These are phyloP conservation scores for Aplosporella prunicola DNA, from an alignment of 2,329 filamentous ascomycete genomes.

Conservation along the genomic window DNA sequence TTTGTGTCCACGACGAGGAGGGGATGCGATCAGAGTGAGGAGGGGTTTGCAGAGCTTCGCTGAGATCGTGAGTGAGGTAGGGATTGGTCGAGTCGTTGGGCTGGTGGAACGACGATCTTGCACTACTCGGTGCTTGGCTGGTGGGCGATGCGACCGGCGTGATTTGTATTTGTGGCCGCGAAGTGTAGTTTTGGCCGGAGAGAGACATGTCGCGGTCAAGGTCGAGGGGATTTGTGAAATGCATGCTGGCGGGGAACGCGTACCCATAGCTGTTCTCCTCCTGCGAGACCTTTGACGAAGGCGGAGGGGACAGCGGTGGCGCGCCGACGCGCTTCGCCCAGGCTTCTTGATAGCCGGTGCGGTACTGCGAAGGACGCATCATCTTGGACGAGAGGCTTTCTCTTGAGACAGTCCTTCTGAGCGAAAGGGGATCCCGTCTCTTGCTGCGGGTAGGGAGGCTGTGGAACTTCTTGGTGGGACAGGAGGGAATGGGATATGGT, in stretches of 20 bases:
- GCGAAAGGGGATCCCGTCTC: constrained; percentile 4
- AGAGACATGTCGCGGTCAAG: constrained; percentile 5
- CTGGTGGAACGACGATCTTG: constrained; percentile 15
- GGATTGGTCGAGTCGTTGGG: constrained; percentile 15
- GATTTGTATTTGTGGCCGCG: constrained; percentile 7
- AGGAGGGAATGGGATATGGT: constrained; percentile 19
- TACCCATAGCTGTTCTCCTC: constrained; percentile 14
- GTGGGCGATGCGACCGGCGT: constrained; percentile 10
- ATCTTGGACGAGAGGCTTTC: constrained; percentile 42
- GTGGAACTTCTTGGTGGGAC: constrained; percentile 12
- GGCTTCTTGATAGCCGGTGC: constrained; percentile 35
- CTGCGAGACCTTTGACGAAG: constrained; percentile 20
- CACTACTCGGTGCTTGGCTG: constrained; percentile 3
- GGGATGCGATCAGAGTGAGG: constrained; percentile 23
- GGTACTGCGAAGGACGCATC: constrained; percentile 44
- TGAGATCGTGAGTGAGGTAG: constrained; percentile 15
- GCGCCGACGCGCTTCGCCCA: constrained; percentile 45
- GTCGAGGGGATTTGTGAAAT: constrained; percentile 3
- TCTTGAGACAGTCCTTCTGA: constrained; percentile 30
- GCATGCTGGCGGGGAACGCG: constrained; percentile 15
- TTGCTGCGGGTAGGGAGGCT: constrained; percentile 15
- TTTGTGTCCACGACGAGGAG: constrained; percentile 23
- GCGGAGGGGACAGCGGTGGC: constrained; percentile 20
- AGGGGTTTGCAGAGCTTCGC: constrained; percentile 27
- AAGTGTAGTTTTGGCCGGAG: not conserved